Base-by-base conservation (phyloP, 371 early-diverging fungal species). In the Phascolomyces articulosus region DNA sequence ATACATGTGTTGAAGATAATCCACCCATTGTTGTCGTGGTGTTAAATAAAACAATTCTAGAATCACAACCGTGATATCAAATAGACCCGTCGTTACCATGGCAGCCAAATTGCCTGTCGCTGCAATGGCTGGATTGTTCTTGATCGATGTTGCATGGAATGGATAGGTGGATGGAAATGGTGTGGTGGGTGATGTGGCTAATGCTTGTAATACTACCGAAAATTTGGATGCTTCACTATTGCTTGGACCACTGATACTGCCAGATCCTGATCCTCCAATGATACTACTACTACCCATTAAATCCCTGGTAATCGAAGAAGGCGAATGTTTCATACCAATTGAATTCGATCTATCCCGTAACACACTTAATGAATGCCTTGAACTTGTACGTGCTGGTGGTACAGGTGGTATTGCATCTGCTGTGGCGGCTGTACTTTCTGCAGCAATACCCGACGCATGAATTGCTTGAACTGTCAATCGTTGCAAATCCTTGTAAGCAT, bases 21-120 rank as follows among this genome's bases (percentile, higher is more conserved):
- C 63, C 1, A 72, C 55, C 80, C 83, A 77, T 60, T 80, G 78
- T 20, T 80, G 74, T 4, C 59, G 65, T 0, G 86, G 79, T 21
- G 81, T 74, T 55, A 85, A 41, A 55, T 79, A 70, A 54, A 84
- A 78, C 1, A 85, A 59, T 10, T 84, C 84, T 18, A 85, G 44
- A 21, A 84, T 41, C 2, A 84, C 82, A 4, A 81, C 73, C 0
- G 83, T 77, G 16, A 85, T 58, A 64, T 85, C 86, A 47, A 80
- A 55, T 27, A 85, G 56, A 4, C 84, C 86, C 1, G 82, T 74
- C 4, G 77, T 77, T 16, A 82, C 68, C 70, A 79, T 76, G 15
- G 79, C 72, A 1, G 69, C 66, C 16, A 74, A 58, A 34, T 74
- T 66, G 4, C 66, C 72, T 4, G 65, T 40, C 1, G 68, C 68